phyloP scores from a whole-genome alignment of 768 basidiomycete genomes.

The Naganishia antarctica region DNA sequence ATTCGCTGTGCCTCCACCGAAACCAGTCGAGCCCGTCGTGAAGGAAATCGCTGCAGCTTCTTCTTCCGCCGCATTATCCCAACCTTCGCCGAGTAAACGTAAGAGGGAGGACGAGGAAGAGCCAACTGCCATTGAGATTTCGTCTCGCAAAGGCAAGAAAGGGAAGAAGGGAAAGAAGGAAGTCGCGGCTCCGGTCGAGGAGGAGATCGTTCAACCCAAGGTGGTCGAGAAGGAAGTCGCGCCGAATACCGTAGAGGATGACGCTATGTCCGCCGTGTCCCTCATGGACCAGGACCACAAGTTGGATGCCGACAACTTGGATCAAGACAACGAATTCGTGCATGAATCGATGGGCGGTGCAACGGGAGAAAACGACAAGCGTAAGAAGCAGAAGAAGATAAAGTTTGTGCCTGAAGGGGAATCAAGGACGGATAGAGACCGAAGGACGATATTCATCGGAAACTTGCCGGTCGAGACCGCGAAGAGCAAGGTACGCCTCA shows the following conservation, averaged over 20 bases:
- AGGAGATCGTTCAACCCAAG: too few relatives aligned
- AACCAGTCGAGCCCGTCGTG: slow-evolving; percentile 24
- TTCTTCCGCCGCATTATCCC: slow-evolving; percentile 7
- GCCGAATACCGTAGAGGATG: not conserved
- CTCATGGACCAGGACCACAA: slow-evolving; percentile 38
- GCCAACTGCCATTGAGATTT: not conserved
- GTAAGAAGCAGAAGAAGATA: slow-evolving; percentile 35
- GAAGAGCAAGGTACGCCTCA: slow-evolving; percentile 63
- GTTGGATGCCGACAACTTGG: slow-evolving; percentile 30
- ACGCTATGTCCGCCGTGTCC: not conserved
- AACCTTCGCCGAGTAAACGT: slow-evolving; percentile 24
- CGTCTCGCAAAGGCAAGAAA: slow-evolving; percentile 10
- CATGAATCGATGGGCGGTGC: slow-evolving; percentile 47
- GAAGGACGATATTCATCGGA: slow-evolving; percentile 84
- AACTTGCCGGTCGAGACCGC: slow-evolving; percentile 75
- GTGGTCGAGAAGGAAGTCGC: too few relatives aligned
- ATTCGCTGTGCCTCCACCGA: slow-evolving; percentile 11
- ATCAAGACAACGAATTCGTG: slow-evolving; percentile 35
- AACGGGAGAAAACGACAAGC: slow-evolving; percentile 31
- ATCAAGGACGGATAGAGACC: slow-evolving; percentile 66
- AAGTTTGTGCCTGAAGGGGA: slow-evolving; percentile 66
- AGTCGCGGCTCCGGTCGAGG: slow-evolving; percentile 15
- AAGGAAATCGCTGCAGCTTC: slow-evolving; percentile 20
- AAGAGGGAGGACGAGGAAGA: slow-evolving; percentile 32
- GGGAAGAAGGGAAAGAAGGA: slow-evolving; percentile 26